phyloP scores from a whole-genome alignment of 202 grass and related monocot species.

The Sporobolus alterniflorus region DNA sequence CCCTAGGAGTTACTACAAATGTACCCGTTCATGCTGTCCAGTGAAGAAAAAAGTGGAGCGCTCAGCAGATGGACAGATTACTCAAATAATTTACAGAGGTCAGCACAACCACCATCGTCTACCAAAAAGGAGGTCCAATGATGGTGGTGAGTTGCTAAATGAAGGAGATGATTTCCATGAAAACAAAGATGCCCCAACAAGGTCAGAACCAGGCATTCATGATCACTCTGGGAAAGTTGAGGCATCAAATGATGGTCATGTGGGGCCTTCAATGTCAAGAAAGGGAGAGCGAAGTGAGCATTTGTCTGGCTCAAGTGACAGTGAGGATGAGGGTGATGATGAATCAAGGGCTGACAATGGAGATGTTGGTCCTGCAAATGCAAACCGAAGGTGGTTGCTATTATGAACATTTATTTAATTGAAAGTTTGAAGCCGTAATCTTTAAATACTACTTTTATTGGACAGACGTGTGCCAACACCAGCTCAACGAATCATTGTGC shows the following conservation, averaged over 20 bases:
- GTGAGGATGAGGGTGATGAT: constrained; percentile 60
- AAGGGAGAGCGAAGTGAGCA: constrained; percentile 52
- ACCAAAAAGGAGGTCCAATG: constrained; percentile 78
- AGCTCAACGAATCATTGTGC: constrained; percentile 91
- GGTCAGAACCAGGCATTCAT: constrained; percentile 48
- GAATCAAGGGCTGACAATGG: constrained; percentile 35
- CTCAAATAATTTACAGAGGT: constrained; percentile 94
- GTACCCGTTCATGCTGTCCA: constrained; percentile 73
- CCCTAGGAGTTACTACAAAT: constrained; percentile 98
- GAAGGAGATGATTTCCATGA: constrained; percentile 54
- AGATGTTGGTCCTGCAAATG: constrained; percentile 36
- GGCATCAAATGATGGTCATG: constrained; percentile 49
- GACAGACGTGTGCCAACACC: constrained; percentile 51
- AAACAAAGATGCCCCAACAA: constrained; percentile 41
- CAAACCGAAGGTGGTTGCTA: constrained; percentile 75
- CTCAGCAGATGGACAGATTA: constrained; percentile 74
- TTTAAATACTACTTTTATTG: constrained; percentile 53
- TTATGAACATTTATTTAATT: constrained; percentile 3
- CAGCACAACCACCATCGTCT: constrained; percentile 81
- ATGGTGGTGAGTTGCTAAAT: constrained; percentile 46
- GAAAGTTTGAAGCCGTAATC: constrained; percentile 21
- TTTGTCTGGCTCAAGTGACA: constrained; percentile 71
- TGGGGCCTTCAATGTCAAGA: constrained; percentile 35
- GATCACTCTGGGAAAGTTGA: constrained; percentile 50
- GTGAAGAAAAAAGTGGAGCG: constrained; percentile 96